These are phyloP conservation scores for Clarireedia sp. DNA, from an alignment of 2,329 filamentous ascomycete species.

Conservation along the genomic window DNA sequence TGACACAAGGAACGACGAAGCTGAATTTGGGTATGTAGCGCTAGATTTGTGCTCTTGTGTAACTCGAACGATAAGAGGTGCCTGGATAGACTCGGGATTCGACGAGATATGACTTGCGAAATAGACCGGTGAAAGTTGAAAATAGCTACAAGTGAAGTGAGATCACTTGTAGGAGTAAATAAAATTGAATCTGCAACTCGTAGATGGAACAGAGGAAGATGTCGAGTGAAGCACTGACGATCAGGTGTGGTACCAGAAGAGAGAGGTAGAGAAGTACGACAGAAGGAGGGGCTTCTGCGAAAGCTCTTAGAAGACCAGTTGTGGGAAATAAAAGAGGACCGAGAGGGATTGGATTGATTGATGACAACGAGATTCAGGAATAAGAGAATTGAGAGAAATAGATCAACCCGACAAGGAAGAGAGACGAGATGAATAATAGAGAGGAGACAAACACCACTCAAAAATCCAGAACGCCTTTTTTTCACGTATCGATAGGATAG, in stretches of 20 bases:
- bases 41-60: slow-evolving; percentile 20
- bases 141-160: slow-evolving; percentile 20
- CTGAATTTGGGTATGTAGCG: slow-evolving; percentile 16
- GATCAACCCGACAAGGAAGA: slow-evolving; percentile 16
- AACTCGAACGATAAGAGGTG: slow-evolving; percentile 27
- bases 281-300: slow-evolving; percentile 16
- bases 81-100: slow-evolving; percentile 22
- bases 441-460: slow-evolving; percentile 27
- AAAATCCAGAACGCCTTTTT: slow-evolving; percentile 20
- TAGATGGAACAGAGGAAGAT: slow-evolving; percentile 12
- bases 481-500: not conserved
- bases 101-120: slow-evolving; percentile 21
- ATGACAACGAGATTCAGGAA: slow-evolving; percentile 21
- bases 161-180: slow-evolving; percentile 17
- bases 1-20: slow-evolving; percentile 20
- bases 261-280: slow-evolving; percentile 14
- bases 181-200: slow-evolving; percentile 1
- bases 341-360: slow-evolving; percentile 21
- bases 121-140: slow-evolving; percentile 23
- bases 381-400: slow-evolving; percentile 21
- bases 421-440: slow-evolving; percentile 23
- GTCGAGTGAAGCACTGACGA: slow-evolving; percentile 21
- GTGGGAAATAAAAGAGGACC: slow-evolving; percentile 20
- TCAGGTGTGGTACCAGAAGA: slow-evolving; percentile 20
- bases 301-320: slow-evolving; percentile 18